Percentiles rank a stretch among this genome's conserved stretches.
These are phyloP conservation scores for Russula virescens DNA, from an alignment of 768 basidiomycete genomes.

Conservation along the genomic window DNA sequence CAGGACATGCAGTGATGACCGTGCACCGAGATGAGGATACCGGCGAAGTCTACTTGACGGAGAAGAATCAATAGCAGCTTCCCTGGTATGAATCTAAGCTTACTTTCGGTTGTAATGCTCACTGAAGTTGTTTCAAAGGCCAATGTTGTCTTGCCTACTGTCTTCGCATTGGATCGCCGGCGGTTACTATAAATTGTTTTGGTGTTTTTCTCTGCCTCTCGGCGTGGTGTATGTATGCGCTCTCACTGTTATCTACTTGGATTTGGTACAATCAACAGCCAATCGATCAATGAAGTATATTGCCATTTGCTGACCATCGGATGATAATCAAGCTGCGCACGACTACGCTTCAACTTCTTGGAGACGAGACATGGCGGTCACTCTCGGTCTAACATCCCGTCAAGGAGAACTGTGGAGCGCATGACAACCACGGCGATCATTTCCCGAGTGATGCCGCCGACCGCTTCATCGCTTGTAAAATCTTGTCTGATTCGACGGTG, in stretches of 20 bases:
- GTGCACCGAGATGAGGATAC: slow-evolving; percentile 3
- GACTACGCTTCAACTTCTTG: too few relatives aligned
- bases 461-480: too few relatives aligned
- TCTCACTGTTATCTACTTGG: background rate
- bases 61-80: slow-evolving; percentile 7
- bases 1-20: slow-evolving; percentile 14
- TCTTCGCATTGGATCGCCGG: background rate
- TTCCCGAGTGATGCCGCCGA: too few relatives aligned
- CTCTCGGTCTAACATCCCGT: too few relatives aligned
- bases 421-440: background rate
- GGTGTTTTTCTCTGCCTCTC: background rate
- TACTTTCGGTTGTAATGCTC: background rate
- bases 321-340: too few relatives aligned
- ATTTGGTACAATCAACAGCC: background rate
- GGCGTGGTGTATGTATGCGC: background rate
- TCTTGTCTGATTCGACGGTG: too few relatives aligned
- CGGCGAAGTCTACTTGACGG: slow-evolving; percentile 14
- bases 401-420: too few relatives aligned
- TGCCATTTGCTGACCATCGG: too few relatives aligned
- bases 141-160: background rate
- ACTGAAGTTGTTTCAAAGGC: background rate
- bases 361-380: too few relatives aligned
- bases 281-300: background rate
- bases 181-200: background rate
- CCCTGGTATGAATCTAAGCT: background rate